Percentiles rank a stretch among this genome's conserved stretches.
These are phyloP conservation scores for Russula virescens DNA, from an alignment of 768 basidiomycete genomes.

Conservation along the genomic window DNA sequence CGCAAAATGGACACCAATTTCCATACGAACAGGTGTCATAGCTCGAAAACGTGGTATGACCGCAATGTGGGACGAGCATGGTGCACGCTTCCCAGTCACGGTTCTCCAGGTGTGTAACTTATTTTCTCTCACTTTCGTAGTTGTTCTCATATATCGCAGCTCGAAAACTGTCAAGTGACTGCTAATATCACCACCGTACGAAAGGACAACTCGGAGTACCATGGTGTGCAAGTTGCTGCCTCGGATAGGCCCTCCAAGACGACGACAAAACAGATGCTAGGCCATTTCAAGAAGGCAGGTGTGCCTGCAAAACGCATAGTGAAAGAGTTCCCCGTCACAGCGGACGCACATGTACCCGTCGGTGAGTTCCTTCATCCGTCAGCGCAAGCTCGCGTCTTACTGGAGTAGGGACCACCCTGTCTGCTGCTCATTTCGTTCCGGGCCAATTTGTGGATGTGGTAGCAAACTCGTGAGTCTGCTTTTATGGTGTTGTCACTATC, in stretches of 20 bases:
- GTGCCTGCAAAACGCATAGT: constrained; percentile 80
- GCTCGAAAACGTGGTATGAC: constrained; percentile 97
- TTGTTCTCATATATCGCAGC: constrained; percentile 35
- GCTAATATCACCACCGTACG: constrained; percentile 65
- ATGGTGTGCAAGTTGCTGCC: constrained; percentile 92
- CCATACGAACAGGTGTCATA: constrained; percentile 86
- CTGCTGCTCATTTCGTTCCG: constrained; percentile 92
- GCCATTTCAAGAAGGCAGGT: constrained; percentile 81
- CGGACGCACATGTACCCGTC: constrained; percentile 84
- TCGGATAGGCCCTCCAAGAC: constrained; percentile 68
- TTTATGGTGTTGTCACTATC: background rate
- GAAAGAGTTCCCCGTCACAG: constrained; percentile 82
- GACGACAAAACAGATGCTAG: constrained; percentile 73
- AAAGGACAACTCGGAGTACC: constrained; percentile 65
- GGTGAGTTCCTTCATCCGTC: constrained; percentile 47
- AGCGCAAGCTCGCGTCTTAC: background rate
- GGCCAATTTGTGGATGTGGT: constrained; percentile 93
- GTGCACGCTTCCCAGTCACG: constrained; percentile 83
- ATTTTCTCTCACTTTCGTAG: background rate
- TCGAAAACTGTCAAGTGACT: constrained; percentile 88
- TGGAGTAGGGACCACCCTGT: constrained; percentile 71
- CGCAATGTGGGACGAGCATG: constrained; percentile 85
- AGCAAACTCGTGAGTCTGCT: constrained; percentile 71
- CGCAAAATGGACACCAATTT: constrained; percentile 76
- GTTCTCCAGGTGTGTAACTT: constrained; percentile 72